Conservation (phyloP, 1,139 yeast genomes). For the Meyerozyma guilliermondii region DNA sequence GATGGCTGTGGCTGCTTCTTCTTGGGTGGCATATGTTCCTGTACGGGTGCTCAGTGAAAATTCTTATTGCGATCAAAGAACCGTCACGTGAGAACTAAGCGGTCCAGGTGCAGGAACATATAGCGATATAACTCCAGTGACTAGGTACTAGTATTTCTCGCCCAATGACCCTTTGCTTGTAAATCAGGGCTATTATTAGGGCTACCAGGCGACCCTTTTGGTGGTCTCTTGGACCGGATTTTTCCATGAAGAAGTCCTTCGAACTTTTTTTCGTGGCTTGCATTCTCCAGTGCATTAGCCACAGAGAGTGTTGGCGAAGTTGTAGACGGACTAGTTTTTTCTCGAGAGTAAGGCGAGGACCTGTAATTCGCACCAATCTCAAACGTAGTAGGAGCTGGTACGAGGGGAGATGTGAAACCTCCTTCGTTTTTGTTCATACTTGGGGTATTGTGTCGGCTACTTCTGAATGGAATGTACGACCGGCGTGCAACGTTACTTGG, state of each 20-base stretch:
- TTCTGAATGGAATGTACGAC: conserved; percentile 43
- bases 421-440: background rate
- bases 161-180: background rate
- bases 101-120: background rate
- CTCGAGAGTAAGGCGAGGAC: background rate
- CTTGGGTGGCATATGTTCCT: conserved; percentile 50
- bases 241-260: conserved; percentile 1
- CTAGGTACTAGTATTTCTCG: background rate
- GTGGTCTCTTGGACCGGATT: background rate
- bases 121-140: background rate
- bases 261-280: background rate
- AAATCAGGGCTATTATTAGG: background rate
- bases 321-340: background rate
- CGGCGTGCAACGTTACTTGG: conserved; percentile 19
- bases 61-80: background rate
- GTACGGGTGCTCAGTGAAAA: conserved; percentile 1
- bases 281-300: background rate
- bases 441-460: conserved; percentile 18
- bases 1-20: conserved; percentile 56
- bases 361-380: background rate
- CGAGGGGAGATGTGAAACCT: background rate
- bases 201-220: background rate
- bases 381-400: background rate
- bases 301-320: background rate
- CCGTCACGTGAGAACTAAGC: background rate